A percentile compares a stretch with the other conserved stretches of the same genome.
Evolutionary conservation across 1,139 yeast species (phyloP).

Genomic region (Pichia sp.): DNA sequence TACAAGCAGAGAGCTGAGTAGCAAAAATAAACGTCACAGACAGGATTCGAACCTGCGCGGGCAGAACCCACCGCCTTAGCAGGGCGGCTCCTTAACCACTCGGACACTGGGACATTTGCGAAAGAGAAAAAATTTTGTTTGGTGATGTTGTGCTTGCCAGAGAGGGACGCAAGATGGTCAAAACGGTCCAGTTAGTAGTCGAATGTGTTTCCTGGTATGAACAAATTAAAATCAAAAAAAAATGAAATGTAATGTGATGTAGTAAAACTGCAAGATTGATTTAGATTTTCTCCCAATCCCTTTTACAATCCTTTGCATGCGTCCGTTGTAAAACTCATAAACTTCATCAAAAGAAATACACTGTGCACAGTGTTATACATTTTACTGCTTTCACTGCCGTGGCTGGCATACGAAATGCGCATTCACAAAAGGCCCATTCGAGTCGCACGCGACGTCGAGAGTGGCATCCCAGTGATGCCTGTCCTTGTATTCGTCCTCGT

Average conservation of each 20-base stretch:
- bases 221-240: too few relatives aligned
- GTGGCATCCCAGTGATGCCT: conserved; percentile 55
- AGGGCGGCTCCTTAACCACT: conserved; percentile 66
- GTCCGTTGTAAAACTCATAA: neutral
- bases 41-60: conserved; percentile 91
- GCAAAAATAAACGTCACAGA: conserved; percentile 61
- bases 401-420: conserved; percentile 39
- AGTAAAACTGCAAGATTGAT: too few relatives aligned
- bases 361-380: neutral
- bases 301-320: too few relatives aligned
- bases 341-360: neutral
- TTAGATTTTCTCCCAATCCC: too few relatives aligned
- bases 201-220: too few relatives aligned
- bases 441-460: conserved; percentile 49
- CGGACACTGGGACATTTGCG: conserved; percentile 49
- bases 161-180: too few relatives aligned
- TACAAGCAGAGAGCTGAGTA: too few relatives aligned
- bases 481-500: conserved; percentile 39
- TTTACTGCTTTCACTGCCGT: neutral
- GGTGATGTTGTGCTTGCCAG: too few relatives aligned
- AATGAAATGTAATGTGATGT: too few relatives aligned
- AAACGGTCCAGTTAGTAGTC: too few relatives aligned
- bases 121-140: too few relatives aligned
- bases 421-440: conserved; percentile 50
- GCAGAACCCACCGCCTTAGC: conserved; percentile 80